These are phyloP conservation scores for Paramecium octaurelia DNA, from an alignment of 73 alveolate species.

Conservation along the genomic window DNA sequence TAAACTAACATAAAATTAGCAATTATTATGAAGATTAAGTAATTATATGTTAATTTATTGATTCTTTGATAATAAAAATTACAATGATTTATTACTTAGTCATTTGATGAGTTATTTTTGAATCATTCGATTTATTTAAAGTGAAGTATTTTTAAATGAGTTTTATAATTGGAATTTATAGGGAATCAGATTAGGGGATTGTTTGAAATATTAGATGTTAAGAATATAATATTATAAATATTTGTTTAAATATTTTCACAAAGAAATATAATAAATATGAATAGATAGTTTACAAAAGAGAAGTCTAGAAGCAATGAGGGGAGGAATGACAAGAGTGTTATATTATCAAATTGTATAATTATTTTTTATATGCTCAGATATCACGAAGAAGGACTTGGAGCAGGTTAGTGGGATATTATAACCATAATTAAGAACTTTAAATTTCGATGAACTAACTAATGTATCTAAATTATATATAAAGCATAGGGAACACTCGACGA, in stretches of 20 bases:
- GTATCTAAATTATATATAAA: neutral
- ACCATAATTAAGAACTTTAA: slow-evolving; percentile 11
- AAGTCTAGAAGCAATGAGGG: neutral
- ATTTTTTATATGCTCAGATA: neutral
- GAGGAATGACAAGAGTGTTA: neutral
- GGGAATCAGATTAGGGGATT: neutral
- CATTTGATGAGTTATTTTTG: neutral
- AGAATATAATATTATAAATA: neutral
- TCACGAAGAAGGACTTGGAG: neutral
- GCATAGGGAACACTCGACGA: slow-evolving; percentile 31
- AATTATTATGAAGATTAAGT: neutral
- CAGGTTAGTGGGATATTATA: neutral
- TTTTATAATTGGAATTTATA: neutral
- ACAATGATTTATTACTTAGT: neutral
- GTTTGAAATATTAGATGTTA: neutral
- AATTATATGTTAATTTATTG: neutral
- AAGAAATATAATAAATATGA: neutral
- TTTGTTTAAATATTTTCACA: neutral
- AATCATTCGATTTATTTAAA: neutral
- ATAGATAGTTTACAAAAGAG: neutral
- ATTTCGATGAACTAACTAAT: slow-evolving; percentile 13
- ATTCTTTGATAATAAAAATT: neutral
- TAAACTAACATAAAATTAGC: neutral
- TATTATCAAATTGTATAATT: neutral
- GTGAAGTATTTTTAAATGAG: neutral